A percentile compares a stretch with the other conserved stretches of the same genome.
Evolutionary conservation across 106 monocot genomes (phyloP).

Genomic region (Acorus calamus): DNA sequence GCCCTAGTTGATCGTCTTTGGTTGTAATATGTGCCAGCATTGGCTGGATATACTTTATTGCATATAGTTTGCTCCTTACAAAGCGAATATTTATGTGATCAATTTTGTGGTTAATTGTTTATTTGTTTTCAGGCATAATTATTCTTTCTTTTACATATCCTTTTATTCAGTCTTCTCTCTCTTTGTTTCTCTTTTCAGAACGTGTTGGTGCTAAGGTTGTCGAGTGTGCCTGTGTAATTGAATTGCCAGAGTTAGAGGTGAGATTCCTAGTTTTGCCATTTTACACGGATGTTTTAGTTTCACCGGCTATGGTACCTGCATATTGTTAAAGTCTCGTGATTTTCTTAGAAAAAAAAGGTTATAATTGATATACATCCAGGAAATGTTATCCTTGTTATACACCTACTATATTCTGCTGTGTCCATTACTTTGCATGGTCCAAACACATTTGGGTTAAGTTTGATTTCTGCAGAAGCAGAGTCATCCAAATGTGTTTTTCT

Average conservation of each 20-base stretch:
- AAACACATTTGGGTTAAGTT: no score
- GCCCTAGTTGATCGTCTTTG: no score
- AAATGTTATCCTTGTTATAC: background rate
- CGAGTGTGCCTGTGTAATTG: conserved; percentile 74
- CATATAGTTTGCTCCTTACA: no score
- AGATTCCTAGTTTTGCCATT: background rate
- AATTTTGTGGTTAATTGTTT: background rate
- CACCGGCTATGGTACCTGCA: no score
- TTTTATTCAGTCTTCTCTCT: background rate
- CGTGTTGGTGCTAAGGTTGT: conserved; percentile 63
- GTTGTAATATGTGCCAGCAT: no score
- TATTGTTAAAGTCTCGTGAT: no score
- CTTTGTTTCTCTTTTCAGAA: conserved; percentile 29
- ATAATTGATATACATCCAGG: background rate
- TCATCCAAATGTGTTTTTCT: no score
- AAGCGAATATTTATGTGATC: no score
- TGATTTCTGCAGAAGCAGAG: no score
- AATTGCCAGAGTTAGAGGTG: conserved; percentile 66
- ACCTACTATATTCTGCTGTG: background rate
- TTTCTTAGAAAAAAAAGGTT: no score
- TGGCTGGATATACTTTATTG: no score
- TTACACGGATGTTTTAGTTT: background rate
- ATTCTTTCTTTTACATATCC: background rate
- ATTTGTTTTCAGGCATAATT: background rate
- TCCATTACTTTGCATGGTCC: no score